A percentile compares a stretch with the other conserved stretches of the same genome.
Evolutionary conservation across 2,329 filamentous ascomycete genomes (phyloP).

Genomic region (Cyclaneusma minus): DNA sequence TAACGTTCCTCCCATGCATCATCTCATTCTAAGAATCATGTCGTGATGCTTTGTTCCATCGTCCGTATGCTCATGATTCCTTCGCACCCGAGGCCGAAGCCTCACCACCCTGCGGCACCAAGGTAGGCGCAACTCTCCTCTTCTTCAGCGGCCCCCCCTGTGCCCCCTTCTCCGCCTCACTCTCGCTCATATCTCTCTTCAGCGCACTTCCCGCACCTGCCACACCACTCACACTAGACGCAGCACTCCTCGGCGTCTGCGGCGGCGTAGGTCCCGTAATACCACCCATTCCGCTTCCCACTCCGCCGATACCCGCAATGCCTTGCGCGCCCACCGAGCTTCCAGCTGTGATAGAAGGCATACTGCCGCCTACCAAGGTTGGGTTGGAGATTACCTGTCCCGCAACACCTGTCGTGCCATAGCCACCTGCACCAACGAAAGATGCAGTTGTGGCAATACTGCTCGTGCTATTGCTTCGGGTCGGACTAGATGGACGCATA

Average conservation of each 20-base stretch:
- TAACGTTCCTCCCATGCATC: too few species aligned
- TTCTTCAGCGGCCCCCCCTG: slow-evolving; percentile 42
- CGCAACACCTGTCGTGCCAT: slow-evolving; percentile 17
- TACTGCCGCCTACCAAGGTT: slow-evolving; percentile 58
- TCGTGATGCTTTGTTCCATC: too few species aligned
- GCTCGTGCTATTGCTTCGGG: slow-evolving; percentile 73
- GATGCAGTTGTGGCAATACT: slow-evolving; percentile 50
- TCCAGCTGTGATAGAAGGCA: slow-evolving; percentile 62
- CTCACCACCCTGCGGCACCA: slow-evolving; percentile 25
- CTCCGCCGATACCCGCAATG: slow-evolving; percentile 22
- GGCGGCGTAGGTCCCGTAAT: slow-evolving; percentile 79
- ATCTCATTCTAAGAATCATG: too few species aligned
- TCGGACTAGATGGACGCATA: slow-evolving; percentile 56
- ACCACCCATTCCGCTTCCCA: slow-evolving; percentile 34
- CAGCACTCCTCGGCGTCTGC: slow-evolving; percentile 60
- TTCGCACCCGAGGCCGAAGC: too few species aligned
- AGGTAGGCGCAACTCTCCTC: slow-evolving; percentile 54
- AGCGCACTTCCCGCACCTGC: slow-evolving; percentile 24
- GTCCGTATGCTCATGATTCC: too few species aligned
- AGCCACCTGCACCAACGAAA: slow-evolving; percentile 16
- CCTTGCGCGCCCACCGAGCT: too few species aligned
- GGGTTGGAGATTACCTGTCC: slow-evolving; percentile 54
- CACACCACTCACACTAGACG: slow-evolving; percentile 36
- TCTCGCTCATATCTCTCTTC: slow-evolving; percentile 42
- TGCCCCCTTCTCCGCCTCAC: slow-evolving; percentile 32